A percentile compares a stretch with the other conserved stretches of the same genome.
Evolutionary conservation across 2,329 filamentous ascomycete species (phyloP).

Genomic region (Camptophora hylomeconis): DNA sequence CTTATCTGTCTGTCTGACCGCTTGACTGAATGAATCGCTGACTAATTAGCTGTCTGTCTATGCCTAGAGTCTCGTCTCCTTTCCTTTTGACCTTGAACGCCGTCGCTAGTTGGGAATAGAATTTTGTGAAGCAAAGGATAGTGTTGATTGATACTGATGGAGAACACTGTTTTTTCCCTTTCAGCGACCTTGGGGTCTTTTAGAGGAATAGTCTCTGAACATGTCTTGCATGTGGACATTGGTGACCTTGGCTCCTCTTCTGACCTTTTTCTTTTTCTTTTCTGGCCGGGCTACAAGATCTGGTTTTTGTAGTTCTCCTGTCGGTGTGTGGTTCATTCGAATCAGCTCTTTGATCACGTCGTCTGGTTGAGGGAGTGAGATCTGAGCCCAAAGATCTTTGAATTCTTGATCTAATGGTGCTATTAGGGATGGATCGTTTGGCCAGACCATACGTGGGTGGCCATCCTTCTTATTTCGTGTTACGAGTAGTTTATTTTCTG

Average conservation of each 20-base stretch:
- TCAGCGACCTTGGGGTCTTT: conserved; percentile 11
- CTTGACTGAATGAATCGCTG: too few species aligned
- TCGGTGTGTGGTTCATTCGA: conserved; percentile 68
- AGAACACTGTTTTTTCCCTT: too few species aligned
- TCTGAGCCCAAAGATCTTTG: conserved; percentile 67
- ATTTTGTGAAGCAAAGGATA: too few species aligned
- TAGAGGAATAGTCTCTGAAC: conserved; percentile 14
- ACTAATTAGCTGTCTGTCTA: too few species aligned
- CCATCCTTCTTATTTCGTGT: conserved; percentile 88
- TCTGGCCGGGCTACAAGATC: conserved; percentile 40
- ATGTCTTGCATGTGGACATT: conserved; percentile 63
- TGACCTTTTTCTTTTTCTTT: conserved; percentile 63
- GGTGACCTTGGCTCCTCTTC: conserved; percentile 66
- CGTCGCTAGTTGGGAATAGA: too few species aligned
- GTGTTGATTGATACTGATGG: too few species aligned
- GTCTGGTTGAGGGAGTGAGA: conserved; percentile 60
- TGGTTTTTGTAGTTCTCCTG: conserved; percentile 58
- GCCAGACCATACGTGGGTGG: conserved; percentile 74
- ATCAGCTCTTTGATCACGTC: conserved; percentile 61
- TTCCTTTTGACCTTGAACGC: too few species aligned
- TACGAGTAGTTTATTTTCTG: conserved; percentile 66
- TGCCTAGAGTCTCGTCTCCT: too few species aligned
- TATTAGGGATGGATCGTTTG: conserved; percentile 67
- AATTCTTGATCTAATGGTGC: conserved; percentile 73
- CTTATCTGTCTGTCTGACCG: too few species aligned